phyloP scores from a whole-genome alignment of 1,139 yeast species.

The Blastobotrys malaysiensis region DNA sequence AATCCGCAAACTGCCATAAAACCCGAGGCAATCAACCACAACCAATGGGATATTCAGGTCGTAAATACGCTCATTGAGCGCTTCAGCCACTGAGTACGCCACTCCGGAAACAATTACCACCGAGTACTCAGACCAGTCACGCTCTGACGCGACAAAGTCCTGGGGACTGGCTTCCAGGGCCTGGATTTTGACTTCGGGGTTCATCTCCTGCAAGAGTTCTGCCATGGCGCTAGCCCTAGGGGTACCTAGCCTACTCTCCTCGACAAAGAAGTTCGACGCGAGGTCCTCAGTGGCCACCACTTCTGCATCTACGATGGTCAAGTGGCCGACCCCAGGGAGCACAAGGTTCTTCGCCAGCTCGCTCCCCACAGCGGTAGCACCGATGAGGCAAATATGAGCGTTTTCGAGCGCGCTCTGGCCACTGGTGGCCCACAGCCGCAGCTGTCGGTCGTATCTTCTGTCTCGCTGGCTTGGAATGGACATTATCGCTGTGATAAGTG shows the following conservation, averaged over 20 bases:
- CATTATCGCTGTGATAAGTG: neutral
- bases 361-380: slow-evolving; percentile 54
- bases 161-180: slow-evolving; percentile 29
- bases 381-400: slow-evolving; percentile 58
- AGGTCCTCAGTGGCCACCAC: slow-evolving; percentile 43
- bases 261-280: slow-evolving; percentile 59
- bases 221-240: slow-evolving; percentile 40
- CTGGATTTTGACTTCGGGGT: slow-evolving; percentile 50
- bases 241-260: slow-evolving; percentile 43
- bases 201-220: slow-evolving; percentile 48
- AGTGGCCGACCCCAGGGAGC: slow-evolving; percentile 70
- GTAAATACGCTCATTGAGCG: slow-evolving; percentile 41
- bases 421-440: slow-evolving; percentile 75
- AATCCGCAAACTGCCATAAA: slow-evolving; percentile 60
- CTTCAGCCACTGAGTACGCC: slow-evolving; percentile 20
- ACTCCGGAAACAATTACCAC: slow-evolving; percentile 48
- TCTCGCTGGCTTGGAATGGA: slow-evolving; percentile 23
- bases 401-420: slow-evolving; percentile 65
- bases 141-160: slow-evolving; percentile 9
- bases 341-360: slow-evolving; percentile 76
- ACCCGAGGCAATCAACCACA: slow-evolving; percentile 51
- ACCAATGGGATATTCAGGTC: slow-evolving; percentile 48
- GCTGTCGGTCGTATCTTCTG: slow-evolving; percentile 69
- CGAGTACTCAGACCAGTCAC: slow-evolving; percentile 45
- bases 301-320: slow-evolving; percentile 52